Evolutionary conservation across 148 eudicot genomes (phyloP).

Genomic region (Euryodendron excelsum): DNA sequence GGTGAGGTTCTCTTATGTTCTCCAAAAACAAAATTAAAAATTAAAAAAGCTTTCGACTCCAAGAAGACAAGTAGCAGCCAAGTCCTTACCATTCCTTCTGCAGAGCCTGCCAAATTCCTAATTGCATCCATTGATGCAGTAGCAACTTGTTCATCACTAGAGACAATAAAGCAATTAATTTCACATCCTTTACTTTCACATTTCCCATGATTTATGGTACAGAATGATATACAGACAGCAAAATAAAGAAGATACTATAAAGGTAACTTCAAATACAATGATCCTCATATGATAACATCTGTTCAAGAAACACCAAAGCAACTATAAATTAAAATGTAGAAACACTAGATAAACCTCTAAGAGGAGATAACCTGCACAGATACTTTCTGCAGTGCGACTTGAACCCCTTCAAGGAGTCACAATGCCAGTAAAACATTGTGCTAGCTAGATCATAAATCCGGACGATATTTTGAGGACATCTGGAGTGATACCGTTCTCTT

Average conservation of each 20-base stretch:
- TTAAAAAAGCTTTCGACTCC: not conserved
- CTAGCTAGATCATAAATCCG: not conserved
- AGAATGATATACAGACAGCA: not conserved
- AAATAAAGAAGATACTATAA: constrained; percentile 4
- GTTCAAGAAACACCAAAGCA: not conserved
- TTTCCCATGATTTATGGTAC: not conserved
- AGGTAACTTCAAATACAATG: not conserved
- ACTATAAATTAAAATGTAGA: not conserved
- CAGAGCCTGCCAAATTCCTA: constrained; percentile 50
- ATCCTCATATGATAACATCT: not conserved
- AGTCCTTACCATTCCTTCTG: constrained; percentile 66
- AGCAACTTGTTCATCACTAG: constrained; percentile 80
- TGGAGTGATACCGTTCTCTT: not conserved
- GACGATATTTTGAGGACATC: not conserved
- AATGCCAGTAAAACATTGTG: not conserved
- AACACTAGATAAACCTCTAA: not conserved
- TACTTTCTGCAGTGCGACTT: not conserved
- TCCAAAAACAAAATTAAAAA: not conserved
- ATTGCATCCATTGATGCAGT: constrained; percentile 79
- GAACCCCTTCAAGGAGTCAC: not conserved
- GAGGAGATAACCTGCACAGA: not conserved
- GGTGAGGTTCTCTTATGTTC: not conserved
- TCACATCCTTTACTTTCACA: not conserved
- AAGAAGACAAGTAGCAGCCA: constrained; percentile 10
- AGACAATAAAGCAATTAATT: constrained; percentile 18